Base-by-base conservation (phyloP, 768 basidiomycete species). In the Kwoniella dejecticola region DNA sequence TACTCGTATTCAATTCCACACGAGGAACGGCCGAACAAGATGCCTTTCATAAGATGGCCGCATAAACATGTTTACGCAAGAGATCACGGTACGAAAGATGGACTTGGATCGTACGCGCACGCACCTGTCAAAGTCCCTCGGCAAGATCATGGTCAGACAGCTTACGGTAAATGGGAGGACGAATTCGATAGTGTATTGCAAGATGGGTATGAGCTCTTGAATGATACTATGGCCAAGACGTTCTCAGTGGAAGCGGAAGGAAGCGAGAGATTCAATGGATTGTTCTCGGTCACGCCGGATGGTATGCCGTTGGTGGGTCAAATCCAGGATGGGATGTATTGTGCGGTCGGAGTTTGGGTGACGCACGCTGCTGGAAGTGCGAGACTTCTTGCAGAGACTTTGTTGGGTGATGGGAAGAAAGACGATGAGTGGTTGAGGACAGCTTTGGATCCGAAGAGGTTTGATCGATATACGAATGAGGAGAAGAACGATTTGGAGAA, bases 31-130 rank as follows among this genome's bases (percentile, higher is more conserved):
- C 17, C n/a, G 38, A 36, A 50, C 6, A 49, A 58, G 36, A 57
- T 54, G 15, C 62, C 62, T 1, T 63, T 63, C 47, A 50, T 63
- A 3, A 47, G 62, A 44, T 63, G 62, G 62, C 62, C 62, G 23
- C 36, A 46, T 19, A 21, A 30, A 7, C 62, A 63, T 56, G 62
- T 63, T 27, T 63, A 63, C 26, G 62, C 62, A 10, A 47, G 62
- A 21, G 62, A 63, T 38, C 62, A 63, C 30, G 62, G 62, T 24
- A 8, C n/a, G 10, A 36, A 40, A 13, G 55, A 63, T 45, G 62
- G 62, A 19, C 7, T 63, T 0, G 62, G 62, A 2, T 63, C 62
- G 4, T 63, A 63, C 41, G 54, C 45, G 2, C 62, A 63, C 21
- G 62, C 54, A 3, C 54, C 62, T 12, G 52, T 63, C 54, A 33